A percentile compares a stretch with the other conserved stretches of the same genome.
Conservation (phyloP, 306 rosid species). For the Quercus alba region DNA sequence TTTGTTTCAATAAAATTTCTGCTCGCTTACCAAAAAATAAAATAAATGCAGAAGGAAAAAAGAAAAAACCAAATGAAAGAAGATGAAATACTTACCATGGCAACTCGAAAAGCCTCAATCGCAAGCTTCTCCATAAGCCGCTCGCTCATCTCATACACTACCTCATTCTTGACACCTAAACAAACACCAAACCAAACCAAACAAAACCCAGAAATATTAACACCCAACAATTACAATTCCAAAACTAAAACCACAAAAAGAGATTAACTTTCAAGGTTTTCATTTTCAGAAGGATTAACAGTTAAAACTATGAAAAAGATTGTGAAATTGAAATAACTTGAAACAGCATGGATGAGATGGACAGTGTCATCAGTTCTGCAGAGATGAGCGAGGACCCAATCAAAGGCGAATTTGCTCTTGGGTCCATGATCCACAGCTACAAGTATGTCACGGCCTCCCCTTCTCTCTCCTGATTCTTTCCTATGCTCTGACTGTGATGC, state of each 20-base stretch:
- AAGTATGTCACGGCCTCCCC: constrained; percentile 69
- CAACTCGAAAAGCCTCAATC: constrained; percentile 61
- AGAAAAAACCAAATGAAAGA: background rate
- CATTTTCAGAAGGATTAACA: no score
- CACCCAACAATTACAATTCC: background rate
- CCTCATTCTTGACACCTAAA: constrained; percentile 57
- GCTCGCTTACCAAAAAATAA: no score
- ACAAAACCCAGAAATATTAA: background rate
- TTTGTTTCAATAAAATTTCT: no score
- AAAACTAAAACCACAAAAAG: background rate
- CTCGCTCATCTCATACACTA: constrained; percentile 55
- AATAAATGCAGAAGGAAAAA: background rate
- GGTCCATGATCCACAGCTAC: constrained; percentile 81
- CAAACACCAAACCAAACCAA: background rate
- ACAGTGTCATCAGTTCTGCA: constrained; percentile 79
- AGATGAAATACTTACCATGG: constrained; percentile 44
- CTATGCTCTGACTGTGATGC: constrained; percentile 51
- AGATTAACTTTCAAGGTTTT: no score
- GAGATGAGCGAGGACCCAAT: constrained; percentile 83
- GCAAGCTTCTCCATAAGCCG: constrained; percentile 81
- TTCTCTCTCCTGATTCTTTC: constrained; percentile 68
- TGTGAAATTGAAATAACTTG: constrained; percentile 36
- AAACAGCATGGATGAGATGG: constrained; percentile 78
- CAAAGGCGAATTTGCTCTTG: constrained; percentile 80
- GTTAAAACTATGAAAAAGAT: background rate